These are phyloP conservation scores for Chaetomium sp. DNA, from an alignment of 2,329 filamentous ascomycete genomes.

Conservation along the genomic window DNA sequence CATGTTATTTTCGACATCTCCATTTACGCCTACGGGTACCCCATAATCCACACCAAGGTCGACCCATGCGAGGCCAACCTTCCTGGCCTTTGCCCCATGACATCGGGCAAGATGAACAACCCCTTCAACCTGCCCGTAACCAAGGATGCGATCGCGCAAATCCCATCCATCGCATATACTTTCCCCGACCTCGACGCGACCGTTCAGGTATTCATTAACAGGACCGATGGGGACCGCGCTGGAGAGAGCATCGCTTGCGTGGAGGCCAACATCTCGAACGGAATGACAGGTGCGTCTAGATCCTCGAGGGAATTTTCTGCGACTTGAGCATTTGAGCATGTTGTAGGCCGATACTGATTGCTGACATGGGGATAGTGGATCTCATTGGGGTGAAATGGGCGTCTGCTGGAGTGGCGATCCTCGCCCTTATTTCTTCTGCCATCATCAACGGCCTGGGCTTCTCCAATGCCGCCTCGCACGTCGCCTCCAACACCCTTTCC, in stretches of 20 bases:
- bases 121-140: constrained; percentile 64
- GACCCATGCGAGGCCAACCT: constrained; percentile 69
- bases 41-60: constrained; percentile 61
- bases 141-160: constrained; percentile 56
- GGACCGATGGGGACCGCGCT: constrained; percentile 50
- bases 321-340: too few species aligned
- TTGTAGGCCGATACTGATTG: constrained; percentile 9
- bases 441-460: constrained; percentile 81
- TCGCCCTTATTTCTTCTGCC: constrained; percentile 76
- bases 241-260: constrained; percentile 71
- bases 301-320: neutral
- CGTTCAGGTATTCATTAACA: constrained; percentile 73
- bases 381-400: constrained; percentile 79
- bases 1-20: constrained; percentile 71
- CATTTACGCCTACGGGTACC: constrained; percentile 74
- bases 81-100: constrained; percentile 78
- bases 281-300: constrained; percentile 58
- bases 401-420: constrained; percentile 74
- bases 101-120: constrained; percentile 59
- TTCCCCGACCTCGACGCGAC: constrained; percentile 82
- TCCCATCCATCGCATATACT: constrained; percentile 78
- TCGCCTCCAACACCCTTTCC: constrained; percentile 80
- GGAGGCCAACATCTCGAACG: constrained; percentile 78
- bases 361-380: constrained; percentile 54
- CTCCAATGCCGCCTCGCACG: constrained; percentile 83